Evolutionary conservation across 192 early-diverging fungal species (phyloP).

Genomic region (Anaeromyces robustus): DNA sequence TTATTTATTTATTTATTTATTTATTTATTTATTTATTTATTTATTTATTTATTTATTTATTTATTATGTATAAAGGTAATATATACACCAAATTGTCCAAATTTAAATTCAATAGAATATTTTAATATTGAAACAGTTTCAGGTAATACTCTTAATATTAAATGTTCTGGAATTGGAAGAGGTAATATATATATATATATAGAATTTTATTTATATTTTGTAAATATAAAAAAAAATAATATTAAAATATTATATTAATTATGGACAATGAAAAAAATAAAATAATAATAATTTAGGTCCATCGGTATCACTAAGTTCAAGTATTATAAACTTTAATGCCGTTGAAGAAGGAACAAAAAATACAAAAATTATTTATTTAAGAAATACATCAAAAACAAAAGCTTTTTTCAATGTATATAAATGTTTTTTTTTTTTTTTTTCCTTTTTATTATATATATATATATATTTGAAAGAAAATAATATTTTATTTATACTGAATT

Average conservation of each 20-base stretch:
- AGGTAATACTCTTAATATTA: constrained; percentile 28
- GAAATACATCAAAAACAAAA: constrained; percentile 17
- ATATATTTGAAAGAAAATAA: constrained; percentile 4
- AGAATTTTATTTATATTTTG: too few species aligned
- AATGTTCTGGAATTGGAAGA: constrained; percentile 19
- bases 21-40: too few species aligned
- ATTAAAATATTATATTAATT: background rate
- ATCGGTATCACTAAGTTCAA: constrained; percentile 21
- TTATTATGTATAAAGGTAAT: constrained; percentile 10
- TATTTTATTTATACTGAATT: constrained; percentile 24
- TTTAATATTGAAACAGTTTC: constrained; percentile 40
- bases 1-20: too few species aligned
- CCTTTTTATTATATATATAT: background rate
- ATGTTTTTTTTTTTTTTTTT: too few species aligned
- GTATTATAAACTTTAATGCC: constrained; percentile 37
- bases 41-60: background rate
- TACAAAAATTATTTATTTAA: constrained; percentile 21
- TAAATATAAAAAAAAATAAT: background rate
- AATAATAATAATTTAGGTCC: constrained; percentile 5
- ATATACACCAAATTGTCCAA: constrained; percentile 24
- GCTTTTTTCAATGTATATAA: constrained; percentile 30
- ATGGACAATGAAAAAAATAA: too few species aligned
- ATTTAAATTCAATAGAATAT: constrained; percentile 30
- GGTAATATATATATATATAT: background rate
- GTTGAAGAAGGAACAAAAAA: constrained; percentile 14